Evolutionary conservation across 2,329 filamentous ascomycete species (phyloP).

Genomic region (Neoscytalidium dimidiatum): DNA sequence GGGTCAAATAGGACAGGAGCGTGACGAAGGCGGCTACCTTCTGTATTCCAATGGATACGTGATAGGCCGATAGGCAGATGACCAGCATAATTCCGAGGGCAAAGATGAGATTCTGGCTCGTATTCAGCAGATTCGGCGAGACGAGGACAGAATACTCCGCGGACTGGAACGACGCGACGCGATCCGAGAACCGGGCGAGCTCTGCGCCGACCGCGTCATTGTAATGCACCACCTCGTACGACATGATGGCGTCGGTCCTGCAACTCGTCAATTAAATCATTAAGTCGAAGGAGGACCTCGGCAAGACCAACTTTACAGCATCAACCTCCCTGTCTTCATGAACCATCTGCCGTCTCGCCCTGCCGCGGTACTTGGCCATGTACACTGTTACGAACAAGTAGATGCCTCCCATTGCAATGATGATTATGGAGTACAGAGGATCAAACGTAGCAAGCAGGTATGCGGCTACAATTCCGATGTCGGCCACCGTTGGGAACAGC

Average conservation of each 20-base stretch:
- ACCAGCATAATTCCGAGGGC: slow-evolving; percentile 22
- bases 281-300: background rate
- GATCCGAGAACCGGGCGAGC: slow-evolving; percentile 8
- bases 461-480: slow-evolving; percentile 60
- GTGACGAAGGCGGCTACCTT: slow-evolving; percentile 25
- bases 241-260: slow-evolving; percentile 50
- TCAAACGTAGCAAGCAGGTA: slow-evolving; percentile 64
- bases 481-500: slow-evolving; percentile 61
- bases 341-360: slow-evolving; percentile 49
- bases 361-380: slow-evolving; percentile 50
- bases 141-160: slow-evolving; percentile 24
- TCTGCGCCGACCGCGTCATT: slow-evolving; percentile 23
- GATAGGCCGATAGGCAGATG: slow-evolving; percentile 19
- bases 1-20: slow-evolving; percentile 24
- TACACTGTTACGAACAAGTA: slow-evolving; percentile 56
- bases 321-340: slow-evolving; percentile 51
- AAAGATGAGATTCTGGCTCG: slow-evolving; percentile 25
- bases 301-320: slow-evolving; percentile 42
- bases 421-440: slow-evolving; percentile 60
- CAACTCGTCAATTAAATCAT: background rate
- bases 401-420: slow-evolving; percentile 56
- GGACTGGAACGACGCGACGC: slow-evolving; percentile 22
- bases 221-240: slow-evolving; percentile 42
- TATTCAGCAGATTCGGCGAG: slow-evolving; percentile 25
- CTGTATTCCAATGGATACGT: slow-evolving; percentile 21